Percentiles rank a stretch among this genome's conserved stretches.
These are phyloP conservation scores for Colletotrichum tofieldiae DNA, from an alignment of 2,329 filamentous ascomycete genomes.

Conservation along the genomic window DNA sequence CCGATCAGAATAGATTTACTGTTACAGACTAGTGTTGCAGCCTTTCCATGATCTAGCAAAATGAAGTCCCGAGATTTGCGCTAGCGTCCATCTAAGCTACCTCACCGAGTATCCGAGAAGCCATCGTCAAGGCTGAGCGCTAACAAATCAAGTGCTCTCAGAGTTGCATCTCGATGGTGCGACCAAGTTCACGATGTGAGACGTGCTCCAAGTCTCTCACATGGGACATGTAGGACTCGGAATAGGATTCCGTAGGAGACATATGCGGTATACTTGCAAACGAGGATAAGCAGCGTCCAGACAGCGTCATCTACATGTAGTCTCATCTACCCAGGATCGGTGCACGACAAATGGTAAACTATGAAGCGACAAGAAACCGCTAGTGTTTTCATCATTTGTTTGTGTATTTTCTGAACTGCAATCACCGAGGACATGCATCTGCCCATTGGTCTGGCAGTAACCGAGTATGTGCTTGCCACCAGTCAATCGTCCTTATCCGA, in stretches of 20 bases:
- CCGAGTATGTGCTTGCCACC: constrained; percentile 16
- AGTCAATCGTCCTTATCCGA: constrained; percentile 8
- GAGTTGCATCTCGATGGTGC: neutral
- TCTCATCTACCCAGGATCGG: neutral
- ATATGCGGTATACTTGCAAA: neutral
- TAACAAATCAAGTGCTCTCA: neutral
- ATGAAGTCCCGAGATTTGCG: neutral
- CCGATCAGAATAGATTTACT: neutral
- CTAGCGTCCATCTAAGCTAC: neutral
- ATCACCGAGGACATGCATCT: constrained; percentile 26
- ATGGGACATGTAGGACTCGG: neutral
- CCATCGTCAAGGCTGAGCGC: neutral
- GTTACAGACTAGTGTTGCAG: neutral
- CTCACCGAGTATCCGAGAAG: neutral
- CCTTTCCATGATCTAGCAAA: neutral
- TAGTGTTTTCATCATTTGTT: constrained; percentile 41
- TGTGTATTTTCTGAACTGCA: constrained; percentile 43
- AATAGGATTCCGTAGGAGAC: no score
- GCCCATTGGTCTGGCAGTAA: constrained; percentile 17
- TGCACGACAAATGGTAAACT: neutral
- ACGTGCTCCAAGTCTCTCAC: no score
- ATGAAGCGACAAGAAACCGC: neutral
- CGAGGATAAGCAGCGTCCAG: neutral
- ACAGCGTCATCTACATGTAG: neutral
- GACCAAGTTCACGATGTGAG: neutral